A percentile compares a stretch with the other conserved stretches of the same genome.
Evolutionary conservation across 2,329 filamentous ascomycete genomes (phyloP).

Genomic region (Shiraia sp.): DNA sequence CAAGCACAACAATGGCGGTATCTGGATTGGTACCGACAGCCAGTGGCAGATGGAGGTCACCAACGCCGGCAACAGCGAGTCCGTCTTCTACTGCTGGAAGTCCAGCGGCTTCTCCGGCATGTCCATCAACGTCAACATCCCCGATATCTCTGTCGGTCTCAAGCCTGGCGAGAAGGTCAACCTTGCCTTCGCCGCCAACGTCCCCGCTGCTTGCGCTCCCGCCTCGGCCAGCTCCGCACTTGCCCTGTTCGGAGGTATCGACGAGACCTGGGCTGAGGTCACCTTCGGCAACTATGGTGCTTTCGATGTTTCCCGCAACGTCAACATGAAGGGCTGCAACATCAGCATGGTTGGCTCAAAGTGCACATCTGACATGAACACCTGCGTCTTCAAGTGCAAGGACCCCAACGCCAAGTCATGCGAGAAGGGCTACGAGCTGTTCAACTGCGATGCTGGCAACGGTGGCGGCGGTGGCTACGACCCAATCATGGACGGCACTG

Average conservation of each 20-base stretch:
- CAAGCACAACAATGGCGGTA: slow-evolving; percentile 31
- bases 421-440: slow-evolving; percentile 45
- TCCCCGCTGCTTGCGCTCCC: slow-evolving; percentile 48
- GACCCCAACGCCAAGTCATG: slow-evolving; percentile 33
- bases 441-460: slow-evolving; percentile 36
- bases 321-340: slow-evolving; percentile 50
- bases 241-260: slow-evolving; percentile 44
- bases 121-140: slow-evolving; percentile 41
- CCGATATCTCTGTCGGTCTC: slow-evolving; percentile 47
- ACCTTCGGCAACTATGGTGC: slow-evolving; percentile 46
- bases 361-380: slow-evolving; percentile 48
- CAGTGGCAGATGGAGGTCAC: slow-evolving; percentile 41
- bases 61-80: slow-evolving; percentile 38
- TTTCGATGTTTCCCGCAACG: slow-evolving; percentile 50
- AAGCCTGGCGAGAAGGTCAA: slow-evolving; percentile 41
- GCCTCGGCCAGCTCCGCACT: slow-evolving; percentile 42
- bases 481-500: slow-evolving; percentile 25
- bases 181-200: slow-evolving; percentile 44
- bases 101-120: slow-evolving; percentile 38
- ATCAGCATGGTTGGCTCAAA: slow-evolving; percentile 46
- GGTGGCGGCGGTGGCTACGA: slow-evolving; percentile 38
- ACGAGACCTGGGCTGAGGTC: slow-evolving; percentile 52
- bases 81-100: slow-evolving; percentile 45
- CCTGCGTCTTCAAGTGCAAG: slow-evolving; percentile 51
- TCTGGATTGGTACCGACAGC: slow-evolving; percentile 44